phyloP scores from a whole-genome alignment of 805 yeast species.

The Wickerhamiella shivajii region DNA sequence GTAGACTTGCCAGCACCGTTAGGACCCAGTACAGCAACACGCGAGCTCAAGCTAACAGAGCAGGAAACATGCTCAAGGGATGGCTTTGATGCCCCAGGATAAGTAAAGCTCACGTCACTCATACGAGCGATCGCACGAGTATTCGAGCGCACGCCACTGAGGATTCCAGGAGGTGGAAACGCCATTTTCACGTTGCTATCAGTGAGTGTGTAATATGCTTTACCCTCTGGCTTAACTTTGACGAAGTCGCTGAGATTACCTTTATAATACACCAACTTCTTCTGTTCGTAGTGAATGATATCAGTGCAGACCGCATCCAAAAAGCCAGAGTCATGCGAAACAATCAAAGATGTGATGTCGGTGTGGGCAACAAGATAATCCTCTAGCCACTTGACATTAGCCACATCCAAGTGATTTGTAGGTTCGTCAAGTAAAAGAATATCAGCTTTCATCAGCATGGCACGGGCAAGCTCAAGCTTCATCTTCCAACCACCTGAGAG shows the following conservation, averaged over 20 bases:
- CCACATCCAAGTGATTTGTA: constrained; percentile 92
- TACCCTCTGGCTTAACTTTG: constrained; percentile 86
- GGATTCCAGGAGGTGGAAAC: constrained; percentile 95
- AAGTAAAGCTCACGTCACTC: constrained; percentile 70
- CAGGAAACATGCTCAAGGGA: constrained; percentile 68
- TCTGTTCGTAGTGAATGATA: constrained; percentile 89
- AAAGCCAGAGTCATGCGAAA: constrained; percentile 96
- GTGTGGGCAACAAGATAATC: constrained; percentile 71
- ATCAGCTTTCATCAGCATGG: constrained; percentile 95
- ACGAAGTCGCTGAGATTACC: constrained; percentile 92
- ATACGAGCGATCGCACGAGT: constrained; percentile 88
- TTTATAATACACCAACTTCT: constrained; percentile 86
- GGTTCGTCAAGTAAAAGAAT: constrained; percentile 92
- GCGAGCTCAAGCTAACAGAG: constrained; percentile 85
- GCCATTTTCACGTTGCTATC: constrained; percentile 92
- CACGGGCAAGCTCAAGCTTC: constrained; percentile 97
- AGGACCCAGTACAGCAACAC: constrained; percentile 94
- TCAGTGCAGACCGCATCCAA: constrained; percentile 92
- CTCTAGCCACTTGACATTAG: constrained; percentile 86
- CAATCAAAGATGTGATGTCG: constrained; percentile 85
- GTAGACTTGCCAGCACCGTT: constrained; percentile 99
- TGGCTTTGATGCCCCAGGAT: constrained; percentile 82
- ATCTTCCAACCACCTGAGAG: constrained; percentile 99
- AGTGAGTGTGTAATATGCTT: constrained; percentile 84
- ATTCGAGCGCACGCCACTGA: constrained; percentile 92